Evolutionary conservation across 257 asterid genomes (phyloP).

Genomic region (Galeopsis tetrahit): DNA sequence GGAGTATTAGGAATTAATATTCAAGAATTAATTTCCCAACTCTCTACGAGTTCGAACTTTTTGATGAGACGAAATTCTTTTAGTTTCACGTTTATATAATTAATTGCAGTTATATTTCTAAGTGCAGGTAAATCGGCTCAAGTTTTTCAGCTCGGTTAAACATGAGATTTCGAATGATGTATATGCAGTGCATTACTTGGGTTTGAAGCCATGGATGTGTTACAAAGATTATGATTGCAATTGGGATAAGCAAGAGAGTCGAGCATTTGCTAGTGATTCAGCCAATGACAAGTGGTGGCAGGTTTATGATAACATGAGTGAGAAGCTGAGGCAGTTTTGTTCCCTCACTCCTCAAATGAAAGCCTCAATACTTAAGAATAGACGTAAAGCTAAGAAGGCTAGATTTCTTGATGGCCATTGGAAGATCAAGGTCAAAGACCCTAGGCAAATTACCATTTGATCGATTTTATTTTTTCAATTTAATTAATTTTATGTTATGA

Average conservation of each 20-base stretch:
- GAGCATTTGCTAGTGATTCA: conserved; percentile 62
- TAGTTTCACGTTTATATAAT: too few relatives aligned
- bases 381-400: conserved; percentile 45
- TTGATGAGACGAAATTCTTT: too few relatives aligned
- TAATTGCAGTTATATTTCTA: too few relatives aligned
- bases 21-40: too few relatives aligned
- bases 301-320: conserved; percentile 53
- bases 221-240: conserved; percentile 74
- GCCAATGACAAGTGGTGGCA: conserved; percentile 71
- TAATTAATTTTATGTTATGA: too few relatives aligned
- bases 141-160: too few relatives aligned
- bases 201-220: conserved; percentile 85
- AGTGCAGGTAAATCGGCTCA: too few relatives aligned
- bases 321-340: conserved; percentile 51
- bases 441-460: conserved; percentile 33
- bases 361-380: conserved; percentile 34
- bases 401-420: conserved; percentile 58
- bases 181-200: conserved; percentile 63
- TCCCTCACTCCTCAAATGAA: conserved; percentile 47
- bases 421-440: conserved; percentile 60
- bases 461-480: too few relatives aligned
- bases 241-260: conserved; percentile 52
- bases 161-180: conserved; percentile 38
- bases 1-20: too few relatives aligned
- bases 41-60: too few relatives aligned